phyloP scores from a whole-genome alignment of 1,139 yeast genomes.

The Yueomyces sp. region DNA sequence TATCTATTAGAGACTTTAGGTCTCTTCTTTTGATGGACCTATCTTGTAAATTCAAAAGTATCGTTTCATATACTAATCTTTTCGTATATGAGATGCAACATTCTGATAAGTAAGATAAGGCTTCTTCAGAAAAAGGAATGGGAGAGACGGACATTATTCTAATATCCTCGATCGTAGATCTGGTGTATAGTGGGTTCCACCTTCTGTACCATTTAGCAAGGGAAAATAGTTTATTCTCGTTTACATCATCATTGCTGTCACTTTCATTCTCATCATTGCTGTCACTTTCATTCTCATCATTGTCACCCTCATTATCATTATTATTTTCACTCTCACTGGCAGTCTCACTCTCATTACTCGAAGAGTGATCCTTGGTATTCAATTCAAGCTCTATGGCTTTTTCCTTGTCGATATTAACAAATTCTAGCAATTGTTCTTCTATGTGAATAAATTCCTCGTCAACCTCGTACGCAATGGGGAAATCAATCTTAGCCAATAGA shows the following conservation, averaged over 20 bases:
- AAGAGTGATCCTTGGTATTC: neutral
- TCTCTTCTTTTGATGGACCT: too few species aligned
- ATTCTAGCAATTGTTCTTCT: conserved; percentile 15
- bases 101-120: conserved; percentile 5
- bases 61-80: conserved; percentile 6
- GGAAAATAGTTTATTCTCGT: conserved; percentile 4
- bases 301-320: neutral
- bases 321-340: neutral
- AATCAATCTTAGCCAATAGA: conserved; percentile 10
- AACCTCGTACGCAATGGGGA: conserved; percentile 25
- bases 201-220: conserved; percentile 18
- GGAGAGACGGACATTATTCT: conserved; percentile 8
- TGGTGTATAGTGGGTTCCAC: conserved; percentile 18
- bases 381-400: too few species aligned
- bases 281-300: neutral
- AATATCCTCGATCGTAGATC: conserved; percentile 11
- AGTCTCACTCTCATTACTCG: neutral
- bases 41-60: too few species aligned
- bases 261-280: neutral
- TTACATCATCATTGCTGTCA: neutral
- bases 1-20: too few species aligned
- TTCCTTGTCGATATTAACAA: neutral
- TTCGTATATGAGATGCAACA: conserved; percentile 9
- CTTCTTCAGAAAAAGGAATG: conserved; percentile 6
- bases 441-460: conserved; percentile 15